These are phyloP conservation scores for Catunica adiposa DNA, from an alignment of 2,329 filamentous ascomycete species.

Conservation along the genomic window DNA sequence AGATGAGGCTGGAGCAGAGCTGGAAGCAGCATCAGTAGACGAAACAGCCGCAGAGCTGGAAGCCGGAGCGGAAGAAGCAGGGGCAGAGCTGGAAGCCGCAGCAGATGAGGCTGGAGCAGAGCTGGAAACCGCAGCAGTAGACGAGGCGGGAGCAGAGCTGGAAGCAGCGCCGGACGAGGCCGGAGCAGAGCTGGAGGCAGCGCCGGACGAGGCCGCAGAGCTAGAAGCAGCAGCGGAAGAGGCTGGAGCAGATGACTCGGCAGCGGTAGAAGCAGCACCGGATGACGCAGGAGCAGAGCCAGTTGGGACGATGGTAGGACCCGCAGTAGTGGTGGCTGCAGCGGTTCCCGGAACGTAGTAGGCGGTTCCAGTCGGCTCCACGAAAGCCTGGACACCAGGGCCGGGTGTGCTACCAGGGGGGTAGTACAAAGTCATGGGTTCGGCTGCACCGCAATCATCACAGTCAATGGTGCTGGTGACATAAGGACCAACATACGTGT, in stretches of 20 bases:
- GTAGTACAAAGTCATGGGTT: slow-evolving; percentile 10
- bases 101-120: not conserved
- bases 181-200: not conserved
- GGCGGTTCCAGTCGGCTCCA: slow-evolving; percentile 7
- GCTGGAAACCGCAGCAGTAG: not conserved
- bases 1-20: not conserved
- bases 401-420: slow-evolving; percentile 7
- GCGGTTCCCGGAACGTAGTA: slow-evolving; percentile 3
- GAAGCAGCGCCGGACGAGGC: not conserved
- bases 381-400: slow-evolving; percentile 1
- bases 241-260: not conserved
- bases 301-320: not conserved
- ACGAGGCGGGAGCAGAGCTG: not conserved
- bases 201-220: not conserved
- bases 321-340: not conserved
- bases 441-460: slow-evolving; percentile 8
- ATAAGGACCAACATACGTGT: slow-evolving; percentile 10
- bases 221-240: not conserved
- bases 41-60: no score
- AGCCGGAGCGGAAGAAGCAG: not conserved
- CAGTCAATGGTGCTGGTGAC: slow-evolving; percentile 5
- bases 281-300: not conserved
- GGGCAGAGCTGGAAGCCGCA: not conserved
- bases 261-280: not conserved
- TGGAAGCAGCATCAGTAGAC: not conserved